Conservation (phyloP, 305 asterid species). For the Fraxinus floribunda region DNA sequence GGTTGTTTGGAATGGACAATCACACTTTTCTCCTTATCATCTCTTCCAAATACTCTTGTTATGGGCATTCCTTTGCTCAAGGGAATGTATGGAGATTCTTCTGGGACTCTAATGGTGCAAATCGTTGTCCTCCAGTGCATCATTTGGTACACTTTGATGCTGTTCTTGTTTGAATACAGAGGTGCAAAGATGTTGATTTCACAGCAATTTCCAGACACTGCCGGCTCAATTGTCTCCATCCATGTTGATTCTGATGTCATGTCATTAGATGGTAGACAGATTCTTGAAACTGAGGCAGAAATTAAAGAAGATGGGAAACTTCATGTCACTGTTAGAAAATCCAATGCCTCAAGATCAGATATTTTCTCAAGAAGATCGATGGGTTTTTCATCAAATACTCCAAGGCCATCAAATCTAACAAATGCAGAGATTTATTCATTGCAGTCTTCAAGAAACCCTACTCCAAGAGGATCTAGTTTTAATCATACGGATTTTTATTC, state of each 20-base stretch:
- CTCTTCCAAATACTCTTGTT: slow-evolving; percentile 88
- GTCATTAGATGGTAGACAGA: slow-evolving; percentile 83
- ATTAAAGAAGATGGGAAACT: slow-evolving; percentile 83
- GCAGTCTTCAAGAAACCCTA: slow-evolving; percentile 82
- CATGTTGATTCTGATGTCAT: slow-evolving; percentile 87
- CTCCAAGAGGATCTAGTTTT: slow-evolving; percentile 94
- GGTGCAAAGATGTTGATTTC: slow-evolving; percentile 75
- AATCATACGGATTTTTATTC: slow-evolving; percentile 85
- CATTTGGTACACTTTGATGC: slow-evolving; percentile 95
- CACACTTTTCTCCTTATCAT: slow-evolving; percentile 80
- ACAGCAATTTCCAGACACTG: slow-evolving; percentile 91
- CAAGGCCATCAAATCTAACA: slow-evolving; percentile 76
- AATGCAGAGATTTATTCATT: slow-evolving; percentile 94
- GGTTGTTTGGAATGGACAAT: slow-evolving; percentile 90
- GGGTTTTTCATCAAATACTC: slow-evolving; percentile 65
- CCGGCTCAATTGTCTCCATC: slow-evolving; percentile 86
- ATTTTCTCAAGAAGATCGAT: slow-evolving; percentile 69
- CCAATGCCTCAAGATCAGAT: slow-evolving; percentile 87
- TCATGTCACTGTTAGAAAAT: slow-evolving; percentile 85
- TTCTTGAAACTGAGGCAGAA: slow-evolving; percentile 74
- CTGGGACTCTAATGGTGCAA: slow-evolving; percentile 84
- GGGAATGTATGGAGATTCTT: slow-evolving; percentile 83
- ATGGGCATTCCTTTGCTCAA: slow-evolving; percentile 91
- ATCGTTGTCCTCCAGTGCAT: slow-evolving; percentile 90
- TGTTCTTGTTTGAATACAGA: slow-evolving; percentile 85